Evolutionary conservation across 495 filamentous ascomycete species (phyloP), one percentile per base, ranked within the genome.

Genomic region (Annulohypoxylon stygium): DNA sequence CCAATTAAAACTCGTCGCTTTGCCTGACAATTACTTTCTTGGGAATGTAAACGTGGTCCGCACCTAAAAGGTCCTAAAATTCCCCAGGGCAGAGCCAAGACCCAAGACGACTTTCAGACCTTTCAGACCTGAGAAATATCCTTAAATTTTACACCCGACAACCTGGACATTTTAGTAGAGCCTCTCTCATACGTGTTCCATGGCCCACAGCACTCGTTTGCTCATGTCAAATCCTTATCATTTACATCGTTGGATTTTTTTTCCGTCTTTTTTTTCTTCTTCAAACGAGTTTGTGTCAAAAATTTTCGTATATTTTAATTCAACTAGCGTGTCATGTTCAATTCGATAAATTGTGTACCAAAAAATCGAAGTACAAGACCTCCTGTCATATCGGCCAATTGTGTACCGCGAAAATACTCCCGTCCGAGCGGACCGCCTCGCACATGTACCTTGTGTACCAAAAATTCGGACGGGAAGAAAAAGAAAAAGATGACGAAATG

Each of bases 1-100:
- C 76, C 76, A 78, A 78, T 78, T 18, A 76, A 34, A 71, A 25
- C 6, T 10, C 16, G 37, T 3, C 30, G 10, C 23, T 65, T 26
- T 8, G 54, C 34, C 62, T 33, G 41, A 76, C 64, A 53, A 70
- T 76, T 78, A 59, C 74, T 74, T 30, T 53, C 51, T 76, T 78
- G 33, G 76, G 76, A 76, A 76, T 74, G 59, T 65, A 41, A 30
- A 48, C 37, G 43, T 67, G 47, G 62, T 43, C 63, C 26, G 45
- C 61, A 41, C 57, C 30, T 30, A 30, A 30, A 30, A 30, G 5
- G 30, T 6, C 30, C 30, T 14, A 39, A 54, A 60, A 61, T 61
- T 62, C 34, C 34, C 39, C 61, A n/a, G 8, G 47, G 12, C 23
- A 18, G 50, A 61, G 58, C 39, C 18, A 45, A 54, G n/a, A 58